Conservation (phyloP, 805 yeast genomes). For the Candida chilensis region DNA sequence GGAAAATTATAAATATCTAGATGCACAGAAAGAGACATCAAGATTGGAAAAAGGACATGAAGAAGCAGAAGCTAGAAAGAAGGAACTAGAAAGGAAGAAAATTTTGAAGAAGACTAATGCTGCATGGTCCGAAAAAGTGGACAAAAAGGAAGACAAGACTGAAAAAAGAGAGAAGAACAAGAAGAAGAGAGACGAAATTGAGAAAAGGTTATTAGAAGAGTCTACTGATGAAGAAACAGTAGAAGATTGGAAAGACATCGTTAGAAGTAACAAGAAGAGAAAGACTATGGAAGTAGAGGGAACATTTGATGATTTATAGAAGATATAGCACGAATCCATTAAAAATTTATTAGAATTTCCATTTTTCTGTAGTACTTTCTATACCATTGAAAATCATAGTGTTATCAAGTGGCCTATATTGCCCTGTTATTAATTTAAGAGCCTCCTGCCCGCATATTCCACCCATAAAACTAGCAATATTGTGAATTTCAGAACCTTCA, state of each 20-base stretch:
- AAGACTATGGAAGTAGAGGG: conserved; percentile 43
- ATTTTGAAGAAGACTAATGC: conserved; percentile 42
- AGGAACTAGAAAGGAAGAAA: conserved; percentile 23
- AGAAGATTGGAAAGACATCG: conserved; percentile 84
- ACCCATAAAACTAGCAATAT: conserved; percentile 63
- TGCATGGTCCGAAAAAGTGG: conserved; percentile 75
- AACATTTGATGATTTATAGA: conserved; percentile 49
- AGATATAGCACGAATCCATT: background rate
- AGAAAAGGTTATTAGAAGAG: conserved; percentile 36
- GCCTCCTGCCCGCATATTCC: conserved; percentile 85
- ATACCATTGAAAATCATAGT: conserved; percentile 69
- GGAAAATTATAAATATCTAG: conserved; percentile 58
- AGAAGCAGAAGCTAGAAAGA: conserved; percentile 24
- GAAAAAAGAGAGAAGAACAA: conserved; percentile 63
- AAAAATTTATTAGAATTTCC: conserved; percentile 21
- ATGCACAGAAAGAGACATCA: conserved; percentile 51
- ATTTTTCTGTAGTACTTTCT: conserved; percentile 34
- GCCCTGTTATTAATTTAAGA: conserved; percentile 66
- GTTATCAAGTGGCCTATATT: conserved; percentile 73
- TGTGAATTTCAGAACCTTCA: conserved; percentile 39
- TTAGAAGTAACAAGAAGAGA: conserved; percentile 54
- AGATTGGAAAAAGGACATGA: conserved; percentile 52
- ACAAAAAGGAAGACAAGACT: conserved; percentile 49
- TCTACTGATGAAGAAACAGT: conserved; percentile 33
- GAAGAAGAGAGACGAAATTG: conserved; percentile 60